Evolutionary conservation across 2,329 filamentous ascomycete genomes (phyloP), one percentile per base, ranked within the genome.

Genomic region (Calonectria hawksworthii): DNA sequence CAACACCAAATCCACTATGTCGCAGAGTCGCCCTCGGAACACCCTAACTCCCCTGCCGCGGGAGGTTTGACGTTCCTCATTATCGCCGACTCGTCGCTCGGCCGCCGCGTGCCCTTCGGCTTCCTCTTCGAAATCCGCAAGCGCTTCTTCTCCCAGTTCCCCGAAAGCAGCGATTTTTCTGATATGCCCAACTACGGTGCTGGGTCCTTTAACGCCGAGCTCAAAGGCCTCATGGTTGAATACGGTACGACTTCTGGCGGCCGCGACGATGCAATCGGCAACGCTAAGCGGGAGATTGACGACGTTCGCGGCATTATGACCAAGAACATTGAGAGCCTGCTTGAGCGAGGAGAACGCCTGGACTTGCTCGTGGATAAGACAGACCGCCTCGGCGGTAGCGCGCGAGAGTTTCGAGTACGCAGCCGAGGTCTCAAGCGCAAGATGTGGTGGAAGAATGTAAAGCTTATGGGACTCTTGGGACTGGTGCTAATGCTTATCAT

Each of bases 371-470:
- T 99, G 28, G 96, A 99, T 85, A 98, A 99, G 92, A 99, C 98
- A 64, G 96, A 98, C 84, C 90, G 96, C 54, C 86, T 99, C 50
- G 97, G 96, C 18, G 95, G 95, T 34, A 97, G 93, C 84, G 96
- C 97, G 68, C 90, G 93, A 80, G 97, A 99, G 84, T 99, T 99
- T 83, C 89, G 97, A 68, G 93, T 99, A 23, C 90, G 96, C 79
- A 98, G 94, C 84, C 89, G 96, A 32, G 96, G 95, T 1, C 85
- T 99, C 80, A 94, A 97, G 87, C 91, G 98, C 83, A 91, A 94
- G 86, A 99, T 99, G 97, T 99, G 97, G 97, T 99, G 96, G 96
- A 99, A 99, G 93, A 99, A 99, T 85, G 91, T 98, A 59, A 98
- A 98, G 88, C 87, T 99, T 79, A 98, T 99, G 96, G 93, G 92